Base-by-base conservation (phyloP, 805 yeast species). In the Wickerhamomyces queroliae region DNA sequence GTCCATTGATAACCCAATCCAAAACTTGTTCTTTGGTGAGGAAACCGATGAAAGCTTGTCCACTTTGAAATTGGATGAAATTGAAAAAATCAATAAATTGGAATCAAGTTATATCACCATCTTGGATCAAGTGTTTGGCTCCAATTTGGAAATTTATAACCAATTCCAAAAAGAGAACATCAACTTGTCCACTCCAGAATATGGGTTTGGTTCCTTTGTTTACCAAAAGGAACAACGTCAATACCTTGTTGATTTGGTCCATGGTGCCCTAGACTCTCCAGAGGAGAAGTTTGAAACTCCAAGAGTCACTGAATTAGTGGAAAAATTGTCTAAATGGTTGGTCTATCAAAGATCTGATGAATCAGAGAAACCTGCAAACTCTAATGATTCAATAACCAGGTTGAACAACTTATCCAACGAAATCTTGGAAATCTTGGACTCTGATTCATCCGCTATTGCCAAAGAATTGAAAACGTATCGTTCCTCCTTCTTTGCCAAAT, bases 61-160 rank as follows among this genome's bases (percentile, higher is more conserved):
- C 12, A 41, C 50, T 2, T 46, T 56, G 2, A 44, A 45, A 36
- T 19, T 38, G 7, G 51, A 46, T 8, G 41, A 47, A 15, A 57
- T 73, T 23, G 62, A 63, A 26, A 67, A 69, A 33, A 84, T 77
- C 7, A 54, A 67, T 41, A 61, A 63, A 20, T 70, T 81, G 47
- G 96, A 87, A 62, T 76, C 78, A 37, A 87, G 90, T 16, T 90
- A 90, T 64, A 63, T 80, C 48, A 82, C 81, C 57, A 77, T 91
- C 16, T 70, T 90, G 49, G 61, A 72, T 35, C 95, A 89, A 61
- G 69, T 86, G 7, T 81, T 79, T 55, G 62, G 70, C 15, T 58
- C 69, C 7, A 68, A 75, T 39, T 65, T 85, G 44, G 67, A 72
- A 38, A 62, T 89, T 27, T 67, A 84, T 57, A 83, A 87, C 61